Percentiles rank a stretch among this genome's conserved stretches.
Evolutionary conservation across 345 rosid genomes (phyloP).

Genomic region (Luvunga scandens): DNA sequence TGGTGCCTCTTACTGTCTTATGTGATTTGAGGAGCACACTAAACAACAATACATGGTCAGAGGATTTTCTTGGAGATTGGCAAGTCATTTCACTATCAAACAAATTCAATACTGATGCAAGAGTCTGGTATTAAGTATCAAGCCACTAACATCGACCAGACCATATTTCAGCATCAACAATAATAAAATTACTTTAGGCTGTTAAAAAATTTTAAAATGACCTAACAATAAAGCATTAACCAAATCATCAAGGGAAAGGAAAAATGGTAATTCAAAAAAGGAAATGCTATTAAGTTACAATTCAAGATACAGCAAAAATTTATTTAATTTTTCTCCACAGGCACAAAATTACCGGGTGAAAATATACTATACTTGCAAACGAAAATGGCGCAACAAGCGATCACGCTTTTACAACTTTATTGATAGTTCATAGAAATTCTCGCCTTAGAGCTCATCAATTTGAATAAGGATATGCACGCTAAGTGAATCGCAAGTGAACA

Average conservation of each 20-base stretch:
- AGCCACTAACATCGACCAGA: too few relatives aligned
- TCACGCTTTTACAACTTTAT: slow-evolving; percentile 10
- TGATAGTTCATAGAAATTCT: neutral
- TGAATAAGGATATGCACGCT: neutral
- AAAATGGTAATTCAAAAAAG: neutral
- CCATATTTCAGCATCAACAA: too few relatives aligned
- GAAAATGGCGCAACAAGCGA: too few relatives aligned
- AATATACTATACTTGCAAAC: neutral
- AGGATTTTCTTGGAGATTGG: too few relatives aligned
- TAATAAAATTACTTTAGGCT: too few relatives aligned
- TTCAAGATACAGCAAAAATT: neutral
- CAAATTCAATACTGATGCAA: too few relatives aligned
- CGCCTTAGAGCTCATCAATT: neutral
- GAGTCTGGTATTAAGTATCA: too few relatives aligned
- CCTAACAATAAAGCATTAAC: neutral
- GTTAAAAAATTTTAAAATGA: too few relatives aligned
- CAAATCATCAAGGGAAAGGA: neutral
- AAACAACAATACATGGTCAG: too few relatives aligned
- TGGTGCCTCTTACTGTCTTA: too few relatives aligned
- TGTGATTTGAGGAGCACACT: too few relatives aligned
- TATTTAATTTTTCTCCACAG: neutral
- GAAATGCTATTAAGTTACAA: neutral
- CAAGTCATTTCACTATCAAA: too few relatives aligned
- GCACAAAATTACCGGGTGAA: neutral
- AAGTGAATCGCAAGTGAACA: neutral